A percentile compares a stretch with the other conserved stretches of the same genome.
These are phyloP conservation scores for Colletotrichum musae DNA, from an alignment of 2,329 filamentous ascomycete genomes.

Conservation along the genomic window DNA sequence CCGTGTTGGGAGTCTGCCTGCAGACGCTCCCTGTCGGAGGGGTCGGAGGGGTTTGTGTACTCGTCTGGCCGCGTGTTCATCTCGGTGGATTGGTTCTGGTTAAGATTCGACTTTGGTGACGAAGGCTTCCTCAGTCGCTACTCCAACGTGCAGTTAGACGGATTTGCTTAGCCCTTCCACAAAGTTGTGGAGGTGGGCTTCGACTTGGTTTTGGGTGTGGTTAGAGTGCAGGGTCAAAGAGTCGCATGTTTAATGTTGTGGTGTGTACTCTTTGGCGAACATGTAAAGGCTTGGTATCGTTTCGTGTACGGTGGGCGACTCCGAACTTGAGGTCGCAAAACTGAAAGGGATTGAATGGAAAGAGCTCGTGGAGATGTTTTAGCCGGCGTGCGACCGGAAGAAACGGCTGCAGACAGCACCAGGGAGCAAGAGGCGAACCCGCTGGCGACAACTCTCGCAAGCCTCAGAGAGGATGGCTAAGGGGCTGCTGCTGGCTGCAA, in stretches of 20 bases:
- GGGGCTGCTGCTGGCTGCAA: too few species aligned
- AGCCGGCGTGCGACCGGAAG: too few species aligned
- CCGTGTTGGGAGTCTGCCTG: conserved; percentile 42
- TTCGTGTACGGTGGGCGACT: neutral
- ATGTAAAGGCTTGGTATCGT: conserved; percentile 16
- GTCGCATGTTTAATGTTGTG: conserved; percentile 29
- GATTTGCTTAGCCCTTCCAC: neutral
- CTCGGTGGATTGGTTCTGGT: conserved; percentile 26
- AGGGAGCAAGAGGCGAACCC: too few species aligned
- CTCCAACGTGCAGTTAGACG: neutral
- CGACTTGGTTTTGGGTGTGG: conserved; percentile 1
- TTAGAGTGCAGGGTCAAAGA: conserved; percentile 1
- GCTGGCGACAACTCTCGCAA: too few species aligned
- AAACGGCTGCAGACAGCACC: too few species aligned
- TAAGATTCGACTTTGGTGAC: neutral
- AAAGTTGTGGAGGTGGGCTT: neutral
- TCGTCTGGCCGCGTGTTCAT: conserved; percentile 36
- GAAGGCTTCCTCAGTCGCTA: neutral
- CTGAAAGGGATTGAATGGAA: neutral
- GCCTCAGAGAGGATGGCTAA: too few species aligned
- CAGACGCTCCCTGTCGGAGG: conserved; percentile 34
- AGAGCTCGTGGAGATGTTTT: neutral
- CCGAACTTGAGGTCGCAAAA: neutral
- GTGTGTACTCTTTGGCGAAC: conserved; percentile 5
- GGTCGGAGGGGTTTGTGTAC: neutral